These are phyloP conservation scores for Eustoma russellianum DNA, from an alignment of 257 asterid genomes.

Conservation along the genomic window DNA sequence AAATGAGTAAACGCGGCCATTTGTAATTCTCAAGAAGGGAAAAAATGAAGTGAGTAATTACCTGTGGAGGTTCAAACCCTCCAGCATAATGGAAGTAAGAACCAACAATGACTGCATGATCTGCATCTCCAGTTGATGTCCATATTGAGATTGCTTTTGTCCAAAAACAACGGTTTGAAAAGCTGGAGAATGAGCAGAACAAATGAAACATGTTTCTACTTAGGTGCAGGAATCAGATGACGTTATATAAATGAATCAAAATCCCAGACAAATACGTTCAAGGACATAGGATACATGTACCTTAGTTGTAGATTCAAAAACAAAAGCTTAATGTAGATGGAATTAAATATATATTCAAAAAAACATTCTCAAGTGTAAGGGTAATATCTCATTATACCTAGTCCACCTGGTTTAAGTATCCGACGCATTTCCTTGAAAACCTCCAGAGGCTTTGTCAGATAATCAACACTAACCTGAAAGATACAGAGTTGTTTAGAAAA, in stretches of 20 bases:
- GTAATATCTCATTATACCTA: conserved; percentile 63
- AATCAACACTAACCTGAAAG: conserved; percentile 91
- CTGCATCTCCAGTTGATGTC: conserved; percentile 96
- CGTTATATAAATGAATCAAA: too few species aligned
- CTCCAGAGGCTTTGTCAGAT: conserved; percentile 75
- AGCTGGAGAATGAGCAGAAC: conserved; percentile 33
- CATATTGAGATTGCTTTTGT: conserved; percentile 94
- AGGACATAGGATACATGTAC: too few species aligned
- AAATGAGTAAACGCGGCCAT: background rate
- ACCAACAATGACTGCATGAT: conserved; percentile 85
- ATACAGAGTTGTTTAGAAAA: conserved; percentile 1
- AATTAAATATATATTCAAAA: too few species aligned
- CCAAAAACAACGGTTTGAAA: conserved; percentile 95
- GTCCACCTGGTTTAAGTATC: conserved; percentile 89
- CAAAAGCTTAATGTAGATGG: too few species aligned
- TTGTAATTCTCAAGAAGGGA: background rate
- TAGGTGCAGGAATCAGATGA: too few species aligned
- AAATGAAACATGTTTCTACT: background rate
- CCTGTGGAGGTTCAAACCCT: conserved; percentile 96
- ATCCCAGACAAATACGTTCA: too few species aligned
- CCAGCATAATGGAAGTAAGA: conserved; percentile 95
- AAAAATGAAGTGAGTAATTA: conserved; percentile 14
- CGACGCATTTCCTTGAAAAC: conserved; percentile 83
- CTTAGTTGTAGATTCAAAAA: too few species aligned
- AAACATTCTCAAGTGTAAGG: too few species aligned